A percentile compares a stretch with the other conserved stretches of the same genome.
These are phyloP conservation scores for Carex arenaria DNA, from an alignment of 202 grass and related monocot species.

Conservation along the genomic window DNA sequence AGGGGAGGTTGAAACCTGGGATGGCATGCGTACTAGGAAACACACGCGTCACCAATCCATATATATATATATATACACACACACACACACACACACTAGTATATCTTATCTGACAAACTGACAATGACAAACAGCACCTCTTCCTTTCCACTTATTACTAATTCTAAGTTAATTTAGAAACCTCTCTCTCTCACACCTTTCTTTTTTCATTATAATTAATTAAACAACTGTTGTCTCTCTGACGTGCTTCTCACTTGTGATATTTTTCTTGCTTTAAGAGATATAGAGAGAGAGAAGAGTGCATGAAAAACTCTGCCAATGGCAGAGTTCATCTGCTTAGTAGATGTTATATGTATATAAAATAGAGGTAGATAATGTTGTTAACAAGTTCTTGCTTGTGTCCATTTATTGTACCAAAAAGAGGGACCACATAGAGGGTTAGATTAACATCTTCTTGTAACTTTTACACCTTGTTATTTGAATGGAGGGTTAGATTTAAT, in stretches of 20 bases:
- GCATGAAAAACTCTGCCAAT: neutral
- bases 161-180: neutral
- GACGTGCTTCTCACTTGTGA: neutral
- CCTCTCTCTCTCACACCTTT: no score
- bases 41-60: conserved; percentile 9
- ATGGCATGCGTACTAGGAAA: neutral
- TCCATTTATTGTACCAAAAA: neutral
- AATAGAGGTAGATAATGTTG: neutral
- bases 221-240: neutral
- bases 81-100: no score
- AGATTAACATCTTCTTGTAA: no score
- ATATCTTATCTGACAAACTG: neutral
- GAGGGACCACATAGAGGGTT: no score
- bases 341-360: neutral
- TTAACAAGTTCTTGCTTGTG: neutral
- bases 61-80: no score
- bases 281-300: neutral
- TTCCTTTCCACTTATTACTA: neutral
- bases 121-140: neutral
- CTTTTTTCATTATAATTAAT: neutral
- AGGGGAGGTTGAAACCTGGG: neutral
- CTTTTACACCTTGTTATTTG: no score
- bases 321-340: neutral
- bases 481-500: no score
- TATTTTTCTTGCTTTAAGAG: neutral